Evolutionary conservation across 2,329 filamentous ascomycete species (phyloP).

Genomic region (Didymella segeticola): DNA sequence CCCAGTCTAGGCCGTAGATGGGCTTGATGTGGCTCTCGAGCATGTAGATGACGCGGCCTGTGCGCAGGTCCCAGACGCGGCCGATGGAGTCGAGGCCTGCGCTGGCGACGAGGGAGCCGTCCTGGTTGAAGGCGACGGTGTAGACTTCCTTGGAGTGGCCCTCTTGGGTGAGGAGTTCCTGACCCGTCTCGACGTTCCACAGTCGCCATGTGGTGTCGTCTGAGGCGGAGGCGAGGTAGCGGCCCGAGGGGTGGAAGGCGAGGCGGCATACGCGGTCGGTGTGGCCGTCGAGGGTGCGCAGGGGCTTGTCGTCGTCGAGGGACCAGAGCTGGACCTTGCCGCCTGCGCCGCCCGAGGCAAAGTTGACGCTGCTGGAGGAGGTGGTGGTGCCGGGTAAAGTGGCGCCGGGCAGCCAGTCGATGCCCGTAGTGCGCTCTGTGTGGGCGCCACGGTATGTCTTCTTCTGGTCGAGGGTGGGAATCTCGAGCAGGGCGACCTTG

Average conservation of each 20-base stretch:
- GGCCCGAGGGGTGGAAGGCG: conserved; percentile 92
- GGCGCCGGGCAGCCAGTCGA: conserved; percentile 87
- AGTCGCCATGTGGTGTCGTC: conserved; percentile 97
- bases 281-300: conserved; percentile 83
- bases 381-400: conserved; percentile 75
- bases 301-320: conserved; percentile 80
- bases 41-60: conserved; percentile 93
- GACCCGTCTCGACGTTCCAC: conserved; percentile 88
- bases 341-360: conserved; percentile 90
- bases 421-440: conserved; percentile 84
- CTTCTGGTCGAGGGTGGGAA: conserved; percentile 82
- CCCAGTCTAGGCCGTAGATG: conserved; percentile 93
- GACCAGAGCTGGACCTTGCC: conserved; percentile 91
- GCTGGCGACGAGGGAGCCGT: conserved; percentile 88
- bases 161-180: conserved; percentile 87
- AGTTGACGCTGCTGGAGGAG: conserved; percentile 76
- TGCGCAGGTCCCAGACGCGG: conserved; percentile 92
- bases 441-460: conserved; percentile 78
- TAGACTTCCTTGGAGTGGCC: conserved; percentile 95
- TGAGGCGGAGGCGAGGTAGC: conserved; percentile 88
- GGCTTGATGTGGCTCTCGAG: conserved; percentile 92
- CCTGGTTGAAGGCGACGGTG: conserved; percentile 84
- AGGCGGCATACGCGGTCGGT: conserved; percentile 86
- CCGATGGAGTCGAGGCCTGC: conserved; percentile 96
- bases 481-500: conserved; percentile 81